Base-by-base conservation (phyloP, 2,329 filamentous ascomycete species). In the Magnaporthales sp. region DNA sequence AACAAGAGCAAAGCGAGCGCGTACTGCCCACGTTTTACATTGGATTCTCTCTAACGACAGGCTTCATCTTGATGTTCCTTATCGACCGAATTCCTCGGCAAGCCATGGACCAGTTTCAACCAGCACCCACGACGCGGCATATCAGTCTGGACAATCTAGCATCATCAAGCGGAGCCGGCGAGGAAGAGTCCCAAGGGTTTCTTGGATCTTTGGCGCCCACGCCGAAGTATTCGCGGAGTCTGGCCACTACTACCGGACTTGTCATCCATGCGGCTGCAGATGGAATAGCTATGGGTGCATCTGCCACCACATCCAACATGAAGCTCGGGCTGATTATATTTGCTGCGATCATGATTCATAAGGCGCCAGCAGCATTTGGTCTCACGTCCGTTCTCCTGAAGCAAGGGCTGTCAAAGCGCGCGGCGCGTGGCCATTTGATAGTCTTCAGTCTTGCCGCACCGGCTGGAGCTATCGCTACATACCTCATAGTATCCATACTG, bases 51-150 rank as follows among this genome's bases (percentile, higher is more conserved):
- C 81, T 99, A 65, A 87, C 96, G 66, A 80, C 91, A 19, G 95
- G 95, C 13, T 99, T 98, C 77, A 88, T 97, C 67, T 84, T 97
- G 70, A 99, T 99, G 95, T 98, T 97, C 75, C 85, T 99, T 26
- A 90, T 99, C 73, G 94, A 99, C 77, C 89, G 91, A 65, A 79
- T 96, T 9, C 92, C 93, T 8, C 87, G 88, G 56, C 90, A 93
- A 74, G 87, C 89, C 6, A 84, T 85, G 1, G 84, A 91, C 24
- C 83, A 84, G 56, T 80, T 91, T 51, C 88, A 89, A 72, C 80
- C 85, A 24, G 83, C 85, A 51, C 88, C 89, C 15, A 83, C 88
- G 65, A 91, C 89, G 19, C 88, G 93, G 70, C 92, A 97, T 74
- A 95, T 98, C 72, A 96, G 92, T 67, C 83, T 98, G 60, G 92